Evolutionary conservation across 805 yeast genomes (phyloP).

Genomic region (Candida alai): DNA sequence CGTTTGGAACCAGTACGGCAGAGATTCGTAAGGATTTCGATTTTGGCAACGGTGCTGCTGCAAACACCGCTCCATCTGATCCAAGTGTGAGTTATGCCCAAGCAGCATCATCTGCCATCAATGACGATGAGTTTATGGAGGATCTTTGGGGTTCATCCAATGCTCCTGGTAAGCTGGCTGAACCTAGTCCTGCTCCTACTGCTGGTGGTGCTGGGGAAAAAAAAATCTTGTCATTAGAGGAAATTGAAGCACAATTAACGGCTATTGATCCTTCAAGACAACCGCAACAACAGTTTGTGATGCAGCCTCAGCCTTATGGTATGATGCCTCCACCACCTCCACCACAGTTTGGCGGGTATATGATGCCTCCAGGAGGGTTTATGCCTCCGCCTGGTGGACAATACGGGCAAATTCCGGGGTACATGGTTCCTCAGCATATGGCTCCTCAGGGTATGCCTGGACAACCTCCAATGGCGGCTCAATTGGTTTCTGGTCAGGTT

Average conservation of each 20-base stretch:
- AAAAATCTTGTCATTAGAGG: constrained; percentile 69
- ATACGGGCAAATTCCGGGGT: constrained; percentile 30
- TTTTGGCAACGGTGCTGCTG: constrained; percentile 42
- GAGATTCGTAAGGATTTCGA: constrained; percentile 60
- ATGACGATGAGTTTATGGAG: constrained; percentile 44
- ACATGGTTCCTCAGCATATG: constrained; percentile 21
- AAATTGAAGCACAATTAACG: constrained; percentile 75
- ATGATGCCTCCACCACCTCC: too few relatives aligned
- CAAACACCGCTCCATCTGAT: constrained; percentile 10
- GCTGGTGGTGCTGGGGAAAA: constrained; percentile 21
- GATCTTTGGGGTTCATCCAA: constrained; percentile 41
- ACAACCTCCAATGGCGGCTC: too few relatives aligned
- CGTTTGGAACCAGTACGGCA: constrained; percentile 55
- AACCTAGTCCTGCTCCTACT: constrained; percentile 1
- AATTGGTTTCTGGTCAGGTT: constrained; percentile 7
- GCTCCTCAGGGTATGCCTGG: constrained; percentile 13
- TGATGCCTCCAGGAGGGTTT: constrained; percentile 39
- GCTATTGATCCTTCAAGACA: constrained; percentile 35
- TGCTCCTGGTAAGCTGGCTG: constrained; percentile 28
- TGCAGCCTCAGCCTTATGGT: constrained; percentile 34
- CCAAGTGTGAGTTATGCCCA: constrained; percentile 35
- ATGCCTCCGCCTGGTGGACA: constrained; percentile 26
- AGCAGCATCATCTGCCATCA: constrained; percentile 29
- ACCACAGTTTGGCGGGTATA: constrained; percentile 34
- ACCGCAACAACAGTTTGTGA: constrained; percentile 21